Percentiles rank a stretch among this genome's conserved stretches.
Evolutionary conservation across 1,284 basidiomycete genomes (phyloP).

Genomic region (Ceratobasidium sp.): DNA sequence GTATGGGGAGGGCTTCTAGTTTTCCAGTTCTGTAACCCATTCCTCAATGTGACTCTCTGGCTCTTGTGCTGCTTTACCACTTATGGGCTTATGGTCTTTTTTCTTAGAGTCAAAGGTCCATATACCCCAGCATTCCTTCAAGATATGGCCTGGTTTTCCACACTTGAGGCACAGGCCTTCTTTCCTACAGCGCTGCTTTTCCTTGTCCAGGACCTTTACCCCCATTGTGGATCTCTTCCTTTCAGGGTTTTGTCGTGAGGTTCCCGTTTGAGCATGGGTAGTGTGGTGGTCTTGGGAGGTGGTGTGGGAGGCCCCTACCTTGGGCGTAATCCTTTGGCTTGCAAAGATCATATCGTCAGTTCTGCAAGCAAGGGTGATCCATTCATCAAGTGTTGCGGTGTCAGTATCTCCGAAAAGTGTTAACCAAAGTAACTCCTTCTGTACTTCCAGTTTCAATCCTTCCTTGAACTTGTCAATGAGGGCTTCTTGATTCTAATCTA

Average conservation of each 20-base stretch:
- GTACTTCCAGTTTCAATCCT: not conserved
- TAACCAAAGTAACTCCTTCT: not conserved
- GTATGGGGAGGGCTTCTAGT: not conserved
- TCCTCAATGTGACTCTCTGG: not conserved
- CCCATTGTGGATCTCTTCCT: not conserved
- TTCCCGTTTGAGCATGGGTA: too few relatives aligned
- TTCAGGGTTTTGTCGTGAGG: too few relatives aligned
- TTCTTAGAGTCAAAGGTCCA: not conserved
- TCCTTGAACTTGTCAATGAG: not conserved
- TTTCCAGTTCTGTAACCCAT: not conserved
- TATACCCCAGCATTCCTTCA: not conserved
- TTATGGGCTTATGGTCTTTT: too few relatives aligned
- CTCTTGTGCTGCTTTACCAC: not conserved
- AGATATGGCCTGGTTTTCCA: not conserved
- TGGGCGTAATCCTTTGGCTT: not conserved
- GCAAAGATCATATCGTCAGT: not conserved
- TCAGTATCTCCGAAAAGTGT: not conserved
- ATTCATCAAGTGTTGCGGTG: not conserved
- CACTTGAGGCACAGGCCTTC: conserved; percentile 21
- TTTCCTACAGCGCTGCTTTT: not conserved
- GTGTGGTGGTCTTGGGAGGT: too few relatives aligned
- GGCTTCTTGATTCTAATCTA: conserved; percentile 12
- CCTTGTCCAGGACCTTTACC: not conserved
- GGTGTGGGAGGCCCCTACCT: too few relatives aligned
- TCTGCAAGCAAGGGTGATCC: not conserved